Evolutionary conservation across 148 eudicot species (phyloP), one percentile per base, ranked within the genome.

Genomic region (Rhododendron henanense): DNA sequence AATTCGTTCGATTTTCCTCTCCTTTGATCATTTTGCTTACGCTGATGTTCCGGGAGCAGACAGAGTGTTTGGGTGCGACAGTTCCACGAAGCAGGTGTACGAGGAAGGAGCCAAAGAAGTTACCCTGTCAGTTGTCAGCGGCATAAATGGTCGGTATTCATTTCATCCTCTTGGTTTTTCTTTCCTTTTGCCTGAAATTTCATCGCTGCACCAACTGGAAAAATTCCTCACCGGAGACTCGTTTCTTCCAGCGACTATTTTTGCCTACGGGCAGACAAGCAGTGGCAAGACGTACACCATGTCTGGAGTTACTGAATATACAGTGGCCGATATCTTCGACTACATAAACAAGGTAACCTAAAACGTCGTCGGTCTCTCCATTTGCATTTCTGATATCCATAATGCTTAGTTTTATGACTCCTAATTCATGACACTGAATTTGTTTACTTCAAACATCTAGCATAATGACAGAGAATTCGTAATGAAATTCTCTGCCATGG

Each of bases 201-300:
- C 15, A 45, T 71, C 14, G 39, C 55, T 9, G 3, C 65, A 35
- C 10, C 78, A 25, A 76, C 35, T 35, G 6, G 37, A 28, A 9
- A 8, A 47, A 51, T 86, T 77, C 31, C 37, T 71, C 16, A 71
- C 76, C 41, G 31, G 76, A 71, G 33, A 31, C 11, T 4, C 5
- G 3, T 11, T 65, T 78, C 84, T 69, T 85, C 21, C 89, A 95
- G 98, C 98, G 33, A 95, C 94, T 82, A 87, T 95, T 84, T 95
- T 95, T 65, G 98, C 98, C 39, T 95, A 95, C 89, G 98, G 98
- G 45, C 98, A 95, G 91, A 95, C 98, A 73, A 94, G 95, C 93
- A 95, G 98, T 87, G 98, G 98, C 53, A 95, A 95, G 89, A 95
- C 98, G 44, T 95, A 90, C 90, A 95, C 97, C 37, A 95, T 95